These are phyloP conservation scores for Xanthoconium separans DNA, from an alignment of 1,284 basidiomycete genomes.

Conservation along the genomic window DNA sequence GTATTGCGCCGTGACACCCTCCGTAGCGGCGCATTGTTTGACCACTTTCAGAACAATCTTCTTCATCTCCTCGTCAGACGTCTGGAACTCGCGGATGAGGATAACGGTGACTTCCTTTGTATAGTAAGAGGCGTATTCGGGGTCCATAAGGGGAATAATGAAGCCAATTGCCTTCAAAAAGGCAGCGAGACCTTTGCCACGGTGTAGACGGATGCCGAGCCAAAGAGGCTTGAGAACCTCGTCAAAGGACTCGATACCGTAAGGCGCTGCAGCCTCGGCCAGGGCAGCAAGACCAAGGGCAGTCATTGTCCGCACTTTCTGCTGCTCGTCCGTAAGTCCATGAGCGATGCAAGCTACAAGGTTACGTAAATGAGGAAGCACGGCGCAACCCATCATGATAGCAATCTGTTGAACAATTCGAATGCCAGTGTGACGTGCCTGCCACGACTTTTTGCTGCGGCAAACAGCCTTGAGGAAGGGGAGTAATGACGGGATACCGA, in stretches of 20 bases:
- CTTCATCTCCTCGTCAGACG: conserved; percentile 99
- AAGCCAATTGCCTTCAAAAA: conserved; percentile 99
- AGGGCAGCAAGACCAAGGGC: conserved; percentile 95
- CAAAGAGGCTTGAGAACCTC: conserved; percentile 97
- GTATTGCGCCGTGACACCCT: conserved; percentile 91
- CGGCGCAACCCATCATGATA: conserved; percentile 99
- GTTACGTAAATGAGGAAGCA: conserved; percentile 95
- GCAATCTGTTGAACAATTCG: conserved; percentile 99
- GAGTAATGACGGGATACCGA: conserved; percentile 95
- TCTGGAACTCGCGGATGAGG: conserved; percentile 98
- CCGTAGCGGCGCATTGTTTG: conserved; percentile 97
- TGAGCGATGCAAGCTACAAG: conserved; percentile 96
- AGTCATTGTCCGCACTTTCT: conserved; percentile 99
- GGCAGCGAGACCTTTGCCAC: conserved; percentile 96
- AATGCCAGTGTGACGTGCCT: conserved; percentile 98
- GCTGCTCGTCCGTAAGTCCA: conserved; percentile 96
- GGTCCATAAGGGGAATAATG: conserved; percentile 99
- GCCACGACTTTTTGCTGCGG: conserved; percentile 99
- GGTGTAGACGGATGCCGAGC: conserved; percentile 96
- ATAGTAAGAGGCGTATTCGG: conserved; percentile 97
- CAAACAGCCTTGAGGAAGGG: conserved; percentile 99
- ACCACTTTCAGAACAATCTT: conserved; percentile 99
- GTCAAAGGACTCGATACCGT: conserved; percentile 99
- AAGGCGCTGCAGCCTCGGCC: conserved; percentile 96
- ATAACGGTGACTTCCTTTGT: conserved; percentile 97